Base-by-base conservation (phyloP, 352 stramenopile genomes). In the Thalassiosira delicatula region DNA sequence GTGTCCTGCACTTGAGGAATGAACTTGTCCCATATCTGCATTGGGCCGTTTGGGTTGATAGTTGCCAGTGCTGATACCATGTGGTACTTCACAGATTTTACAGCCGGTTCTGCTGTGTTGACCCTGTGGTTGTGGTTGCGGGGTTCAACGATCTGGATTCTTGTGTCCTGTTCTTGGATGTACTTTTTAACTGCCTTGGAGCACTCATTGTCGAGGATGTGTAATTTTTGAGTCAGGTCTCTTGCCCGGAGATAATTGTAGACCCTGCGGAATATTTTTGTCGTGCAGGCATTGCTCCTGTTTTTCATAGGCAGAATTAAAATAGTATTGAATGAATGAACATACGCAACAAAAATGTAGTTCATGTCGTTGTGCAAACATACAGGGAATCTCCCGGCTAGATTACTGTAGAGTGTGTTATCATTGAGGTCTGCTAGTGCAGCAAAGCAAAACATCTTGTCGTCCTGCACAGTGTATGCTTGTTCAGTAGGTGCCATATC, bases 141-240 rank as follows among this genome's bases (percentile, higher is more conserved):
- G 35, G 60, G 67, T 72, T 46, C 27, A 9, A 77, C 75, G n/a
- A 77, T 27, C 49, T 76, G 81, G 32, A 70, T 83, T 42, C 66
- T 33, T 5, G 80, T 60, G 27, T 56, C 0, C 77, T 62, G 17
- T 78, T 29, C 25, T 40, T 44, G 19, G 17, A 85, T 73, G 42
- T 65, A 75, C 11, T 69, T 33, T 68, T 75, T 66, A 0, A 88
- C 32, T 21, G 57, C 29, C 2, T 56, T 49, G 9, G 69, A 80
- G 25, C 32, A 51, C 61, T 81, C 53, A 33, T 83, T 91, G 76
- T 91, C 79, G 21, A 85, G 70, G 12, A 78, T 67, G 37, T 89
- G 73, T 19, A 89, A 51, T 0, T 72, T 67, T n/a, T 75, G 73
- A 65, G 56, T 65, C 3, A 72, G 56, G 25, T 29, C 57, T 49